Conservation (phyloP, 306 rosid genomes). For the Dalbergia oliveri region DNA sequence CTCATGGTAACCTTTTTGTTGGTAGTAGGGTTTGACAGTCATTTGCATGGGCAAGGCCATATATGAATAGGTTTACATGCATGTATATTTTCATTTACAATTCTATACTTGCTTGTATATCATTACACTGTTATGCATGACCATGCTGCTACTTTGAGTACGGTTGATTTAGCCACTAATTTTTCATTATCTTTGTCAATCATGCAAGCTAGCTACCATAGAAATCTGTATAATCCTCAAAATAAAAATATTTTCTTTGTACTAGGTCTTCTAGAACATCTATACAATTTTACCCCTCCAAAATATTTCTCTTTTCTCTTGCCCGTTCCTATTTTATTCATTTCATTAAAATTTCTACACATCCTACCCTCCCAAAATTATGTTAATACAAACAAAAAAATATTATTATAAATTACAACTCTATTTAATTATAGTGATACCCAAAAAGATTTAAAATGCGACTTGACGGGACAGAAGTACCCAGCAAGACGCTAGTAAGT, state of each 20-base stretch:
- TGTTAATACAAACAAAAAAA: too few relatives aligned
- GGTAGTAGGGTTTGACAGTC: not conserved
- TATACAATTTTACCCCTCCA: too few relatives aligned
- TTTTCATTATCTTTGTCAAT: constrained; percentile 3
- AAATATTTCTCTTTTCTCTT: too few relatives aligned
- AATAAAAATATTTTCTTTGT: constrained; percentile 6
- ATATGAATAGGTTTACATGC: not conserved
- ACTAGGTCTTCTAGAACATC: not conserved
- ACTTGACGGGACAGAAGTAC: too few relatives aligned
- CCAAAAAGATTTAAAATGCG: too few relatives aligned
- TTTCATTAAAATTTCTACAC: too few relatives aligned
- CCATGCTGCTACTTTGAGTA: not conserved
- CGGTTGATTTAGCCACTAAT: not conserved
- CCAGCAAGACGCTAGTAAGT: too few relatives aligned
- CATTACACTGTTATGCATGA: not conserved
- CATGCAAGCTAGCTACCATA: constrained; percentile 12
- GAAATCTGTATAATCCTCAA: constrained; percentile 11
- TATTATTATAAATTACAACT: too few relatives aligned
- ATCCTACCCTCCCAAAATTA: too few relatives aligned
- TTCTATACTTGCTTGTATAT: constrained; percentile 17
- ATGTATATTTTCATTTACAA: not conserved
- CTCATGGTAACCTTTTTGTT: not conserved
- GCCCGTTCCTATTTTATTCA: too few relatives aligned
- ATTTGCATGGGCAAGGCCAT: not conserved
- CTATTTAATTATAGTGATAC: too few relatives aligned